Evolutionary conservation across 2,329 filamentous ascomycete genomes (phyloP).

Genomic region (Leptographium procerum): DNA sequence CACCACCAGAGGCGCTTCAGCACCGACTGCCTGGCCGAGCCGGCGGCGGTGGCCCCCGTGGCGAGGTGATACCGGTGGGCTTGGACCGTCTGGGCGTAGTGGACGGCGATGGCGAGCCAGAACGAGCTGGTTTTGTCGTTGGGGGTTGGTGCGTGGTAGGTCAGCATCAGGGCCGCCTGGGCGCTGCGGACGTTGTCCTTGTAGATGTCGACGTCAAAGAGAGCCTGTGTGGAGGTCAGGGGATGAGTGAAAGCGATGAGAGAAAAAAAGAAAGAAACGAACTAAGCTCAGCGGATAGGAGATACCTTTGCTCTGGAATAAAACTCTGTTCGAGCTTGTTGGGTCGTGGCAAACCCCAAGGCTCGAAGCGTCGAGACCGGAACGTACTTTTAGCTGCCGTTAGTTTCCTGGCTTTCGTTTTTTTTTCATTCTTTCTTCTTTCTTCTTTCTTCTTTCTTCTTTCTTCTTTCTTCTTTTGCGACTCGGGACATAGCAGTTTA

Average conservation of each 20-base stretch:
- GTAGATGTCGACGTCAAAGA: constrained; percentile 32
- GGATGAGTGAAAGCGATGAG: constrained; percentile 16
- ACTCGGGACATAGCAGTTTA: too few species aligned
- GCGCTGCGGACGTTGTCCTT: constrained; percentile 26
- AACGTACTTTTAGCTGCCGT: not conserved
- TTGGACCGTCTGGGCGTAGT: constrained; percentile 1
- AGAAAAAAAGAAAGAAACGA: not conserved
- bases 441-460: not conserved
- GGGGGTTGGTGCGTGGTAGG: constrained; percentile 23
- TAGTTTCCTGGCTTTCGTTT: too few species aligned
- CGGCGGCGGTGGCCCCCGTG: too few species aligned
- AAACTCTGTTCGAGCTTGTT: constrained; percentile 4
- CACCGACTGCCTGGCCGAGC: constrained; percentile 49
- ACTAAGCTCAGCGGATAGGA: too few species aligned
- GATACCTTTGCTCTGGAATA: constrained; percentile 14
- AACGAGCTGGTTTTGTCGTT: constrained; percentile 2
- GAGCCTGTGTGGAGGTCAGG: constrained; percentile 28
- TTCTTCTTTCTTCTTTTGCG: not conserved
- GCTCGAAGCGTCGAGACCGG: not conserved
- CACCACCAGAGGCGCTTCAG: constrained; percentile 99
- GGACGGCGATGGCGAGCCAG: constrained; percentile 8
- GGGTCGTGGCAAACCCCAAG: constrained; percentile 1
- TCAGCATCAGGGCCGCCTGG: constrained; percentile 30
- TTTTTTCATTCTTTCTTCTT: not conserved
- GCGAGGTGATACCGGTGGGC: constrained; percentile 20